Base-by-base conservation (phyloP, 345 rosid genomes). In the Reutealis trisperma region DNA sequence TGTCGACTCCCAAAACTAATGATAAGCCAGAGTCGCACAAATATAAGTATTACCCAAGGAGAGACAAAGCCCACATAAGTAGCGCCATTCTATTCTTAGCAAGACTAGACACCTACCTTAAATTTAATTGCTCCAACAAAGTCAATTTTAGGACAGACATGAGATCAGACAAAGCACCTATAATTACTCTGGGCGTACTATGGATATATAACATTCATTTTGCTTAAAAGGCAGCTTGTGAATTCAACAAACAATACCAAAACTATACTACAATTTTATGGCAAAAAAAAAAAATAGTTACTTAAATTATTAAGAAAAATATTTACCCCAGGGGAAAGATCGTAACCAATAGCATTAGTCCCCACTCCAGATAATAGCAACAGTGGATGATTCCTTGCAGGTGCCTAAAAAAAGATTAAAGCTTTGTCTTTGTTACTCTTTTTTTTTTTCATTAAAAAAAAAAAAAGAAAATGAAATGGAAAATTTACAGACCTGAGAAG, bases 291-390 rank as follows among this genome's bases (percentile, higher is more conserved):
- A 52, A 5, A 37, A 5, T 37, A 37, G 8, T 11, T 16, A 63
- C 54, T 25, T 6, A 42, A 27, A 25, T 19, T 59, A 55, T 2
- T 14, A 27, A 16, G 45, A 24, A 60, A 19, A 47, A 66, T 42
- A 67, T 83, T 60, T 85, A 95, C 98, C 72, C 83, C 89, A 3
- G 94, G 94, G 67, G 98, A 91, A 80, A 96, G 93, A 86, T 96
- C 99, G 52, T 92, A 96, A 47, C 98, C 98, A 22, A 96, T 91
- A 66, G 99, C 97, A 86, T 92, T 96, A 21, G 97, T 93, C 73
- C 98, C 99, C 21, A 96, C 94, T 63, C 99, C 98, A 74, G 99
- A 96, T 68, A 96, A 77, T 14, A 96, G 84, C 85, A 96, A 77
- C 70, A 96, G 87, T 41, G 99, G 99, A 66, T 93, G 99, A 78